These are phyloP conservation scores for Pythium rishiriense DNA, from an alignment of 352 stramenopile species.

Conservation along the genomic window DNA sequence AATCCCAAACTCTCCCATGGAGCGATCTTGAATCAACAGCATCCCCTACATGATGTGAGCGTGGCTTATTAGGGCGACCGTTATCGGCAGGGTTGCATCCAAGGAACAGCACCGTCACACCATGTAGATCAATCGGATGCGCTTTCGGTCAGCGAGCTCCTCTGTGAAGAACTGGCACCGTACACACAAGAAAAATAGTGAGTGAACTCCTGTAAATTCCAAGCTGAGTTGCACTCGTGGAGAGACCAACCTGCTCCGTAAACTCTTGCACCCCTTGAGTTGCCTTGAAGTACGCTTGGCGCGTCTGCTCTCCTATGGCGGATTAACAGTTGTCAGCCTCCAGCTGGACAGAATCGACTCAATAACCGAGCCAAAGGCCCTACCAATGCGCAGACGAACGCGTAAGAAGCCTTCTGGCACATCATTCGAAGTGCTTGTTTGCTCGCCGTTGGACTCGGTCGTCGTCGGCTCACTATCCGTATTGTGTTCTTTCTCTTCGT, in stretches of 20 bases:
- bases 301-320: slow-evolving; percentile 46
- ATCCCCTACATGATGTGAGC: slow-evolving; percentile 40
- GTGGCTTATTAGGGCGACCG: neutral
- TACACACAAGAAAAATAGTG: neutral
- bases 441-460: neutral
- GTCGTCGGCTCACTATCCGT: neutral
- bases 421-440: neutral
- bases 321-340: slow-evolving; percentile 7
- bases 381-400: slow-evolving; percentile 59
- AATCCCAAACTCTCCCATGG: slow-evolving; percentile 79
- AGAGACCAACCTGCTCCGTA: slow-evolving; percentile 36
- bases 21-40: slow-evolving; percentile 57
- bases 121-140: slow-evolving; percentile 81
- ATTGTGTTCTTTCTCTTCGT: neutral
- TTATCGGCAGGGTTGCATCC: neutral
- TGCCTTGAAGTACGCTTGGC: slow-evolving; percentile 58
- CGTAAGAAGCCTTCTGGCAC: slow-evolving; percentile 49
- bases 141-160: slow-evolving; percentile 51
- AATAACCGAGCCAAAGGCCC: neutral
- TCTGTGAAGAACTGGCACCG: slow-evolving; percentile 61
- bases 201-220: neutral
- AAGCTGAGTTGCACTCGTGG: neutral
- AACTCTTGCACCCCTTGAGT: slow-evolving; percentile 72
- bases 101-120: slow-evolving; percentile 10
- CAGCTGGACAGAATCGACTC: neutral